Conservation (phyloP, 768 basidiomycete genomes). For the Lactarius sp. region DNA sequence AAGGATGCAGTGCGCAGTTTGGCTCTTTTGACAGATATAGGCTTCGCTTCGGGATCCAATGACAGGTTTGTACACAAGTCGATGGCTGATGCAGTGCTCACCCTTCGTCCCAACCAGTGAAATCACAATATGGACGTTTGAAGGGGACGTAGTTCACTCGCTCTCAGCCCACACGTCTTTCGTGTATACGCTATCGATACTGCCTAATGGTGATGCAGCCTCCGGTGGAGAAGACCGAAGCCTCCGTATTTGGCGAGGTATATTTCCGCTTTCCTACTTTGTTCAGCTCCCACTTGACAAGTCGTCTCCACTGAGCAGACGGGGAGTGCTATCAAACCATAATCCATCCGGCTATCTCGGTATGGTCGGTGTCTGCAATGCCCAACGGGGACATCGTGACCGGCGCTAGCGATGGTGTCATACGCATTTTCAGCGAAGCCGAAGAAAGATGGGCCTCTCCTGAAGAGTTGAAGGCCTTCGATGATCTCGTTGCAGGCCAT, state of each 20-base stretch:
- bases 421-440: constrained; percentile 78
- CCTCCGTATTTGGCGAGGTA: constrained; percentile 87
- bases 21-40: constrained; percentile 73
- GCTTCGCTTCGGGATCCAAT: constrained; percentile 94
- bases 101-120: constrained; percentile 46
- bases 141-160: constrained; percentile 68
- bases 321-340: constrained; percentile 87
- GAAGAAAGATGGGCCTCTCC: constrained; percentile 70
- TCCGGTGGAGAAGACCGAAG: constrained; percentile 95
- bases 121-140: constrained; percentile 88
- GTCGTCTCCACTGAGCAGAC: constrained; percentile 40
- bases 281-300: constrained; percentile 1
- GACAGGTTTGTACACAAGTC: constrained; percentile 57
- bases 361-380: constrained; percentile 88
- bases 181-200: constrained; percentile 82
- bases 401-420: constrained; percentile 81
- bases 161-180: constrained; percentile 97
- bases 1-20: constrained; percentile 88
- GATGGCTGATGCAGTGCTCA: constrained; percentile 13
- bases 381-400: constrained; percentile 91
- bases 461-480: constrained; percentile 61
- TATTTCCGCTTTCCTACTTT: constrained; percentile 26
- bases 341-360: constrained; percentile 92
- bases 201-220: constrained; percentile 78
- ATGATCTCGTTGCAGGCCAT: constrained; percentile 70